These are phyloP conservation scores for Hericium erinaceus DNA, from an alignment of 768 basidiomycete species.

Conservation along the genomic window DNA sequence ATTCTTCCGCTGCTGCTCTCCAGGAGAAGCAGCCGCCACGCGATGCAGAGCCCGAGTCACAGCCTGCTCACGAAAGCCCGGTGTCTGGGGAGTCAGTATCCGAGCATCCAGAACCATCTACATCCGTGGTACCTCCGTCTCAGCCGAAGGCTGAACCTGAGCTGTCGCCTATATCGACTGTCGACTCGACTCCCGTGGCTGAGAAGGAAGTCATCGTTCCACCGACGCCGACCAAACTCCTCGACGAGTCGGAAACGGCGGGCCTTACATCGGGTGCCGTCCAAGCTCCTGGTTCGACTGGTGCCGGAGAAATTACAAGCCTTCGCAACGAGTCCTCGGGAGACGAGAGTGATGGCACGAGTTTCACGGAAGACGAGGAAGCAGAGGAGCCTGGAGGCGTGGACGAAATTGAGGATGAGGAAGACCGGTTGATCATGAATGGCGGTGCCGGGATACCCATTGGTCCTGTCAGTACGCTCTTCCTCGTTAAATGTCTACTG, in stretches of 20 bases:
- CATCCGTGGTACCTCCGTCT: neutral
- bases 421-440: conserved; percentile 78
- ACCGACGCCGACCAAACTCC: conserved; percentile 40
- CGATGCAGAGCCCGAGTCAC: neutral
- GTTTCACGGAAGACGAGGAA: conserved; percentile 63
- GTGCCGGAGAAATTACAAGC: conserved; percentile 23
- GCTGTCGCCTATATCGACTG: conserved; percentile 7
- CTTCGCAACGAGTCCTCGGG: conserved; percentile 35
- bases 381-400: conserved; percentile 41
- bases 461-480: conserved; percentile 59
- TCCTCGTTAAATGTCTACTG: too few species aligned
- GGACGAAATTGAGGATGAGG: conserved; percentile 76
- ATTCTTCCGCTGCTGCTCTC: conserved; percentile 13
- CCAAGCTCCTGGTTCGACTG: conserved; percentile 81
- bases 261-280: conserved; percentile 89
- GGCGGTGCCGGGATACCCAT: conserved; percentile 94
- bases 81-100: too few species aligned
- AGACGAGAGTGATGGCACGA: conserved; percentile 52
- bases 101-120: conserved; percentile 6
- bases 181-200: neutral
- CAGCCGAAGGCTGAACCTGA: neutral
- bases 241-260: conserved; percentile 69
- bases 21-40: conserved; percentile 6
- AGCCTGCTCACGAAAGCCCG: neutral
- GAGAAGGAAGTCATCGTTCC: conserved; percentile 31